Percentiles rank a stretch among this genome's conserved stretches.
These are phyloP conservation scores for Scortechinia acanthostroma DNA, from an alignment of 2,329 filamentous ascomycete species.

Conservation along the genomic window DNA sequence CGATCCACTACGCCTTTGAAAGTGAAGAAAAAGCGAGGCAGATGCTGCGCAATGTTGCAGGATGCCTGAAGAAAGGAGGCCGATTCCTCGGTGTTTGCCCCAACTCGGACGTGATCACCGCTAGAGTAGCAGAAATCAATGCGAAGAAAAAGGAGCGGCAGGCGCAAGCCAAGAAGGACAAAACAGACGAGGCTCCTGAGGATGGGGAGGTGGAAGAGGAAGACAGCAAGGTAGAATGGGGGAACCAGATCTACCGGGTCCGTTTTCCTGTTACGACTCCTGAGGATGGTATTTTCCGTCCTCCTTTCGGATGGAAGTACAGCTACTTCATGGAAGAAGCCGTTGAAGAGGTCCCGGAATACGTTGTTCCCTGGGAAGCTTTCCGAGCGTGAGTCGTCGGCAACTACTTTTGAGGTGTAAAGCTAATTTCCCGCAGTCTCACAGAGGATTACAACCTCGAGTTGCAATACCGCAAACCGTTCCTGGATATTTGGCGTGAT, in stretches of 20 bases:
- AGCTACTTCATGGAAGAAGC: slow-evolving; percentile 93
- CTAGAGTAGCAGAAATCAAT: slow-evolving; percentile 73
- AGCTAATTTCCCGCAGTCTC: slow-evolving; percentile 36
- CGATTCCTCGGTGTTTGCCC: slow-evolving; percentile 92
- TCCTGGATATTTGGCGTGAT: slow-evolving; percentile 82
- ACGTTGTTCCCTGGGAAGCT: slow-evolving; percentile 95
- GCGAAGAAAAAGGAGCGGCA: slow-evolving; percentile 31
- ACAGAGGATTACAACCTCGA: slow-evolving; percentile 97
- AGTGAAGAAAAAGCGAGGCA: slow-evolving; percentile 79
- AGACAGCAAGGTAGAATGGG: slow-evolving; percentile 71
- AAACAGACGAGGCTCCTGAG: slow-evolving; percentile 7
- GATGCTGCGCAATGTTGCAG: slow-evolving; percentile 90
- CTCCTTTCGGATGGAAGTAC: slow-evolving; percentile 96
- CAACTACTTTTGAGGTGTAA: too few species aligned
- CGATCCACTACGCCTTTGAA: slow-evolving; percentile 98
- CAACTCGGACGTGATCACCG: slow-evolving; percentile 85
- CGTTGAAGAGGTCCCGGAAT: slow-evolving; percentile 92
- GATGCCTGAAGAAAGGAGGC: slow-evolving; percentile 84
- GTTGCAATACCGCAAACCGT: slow-evolving; percentile 85
- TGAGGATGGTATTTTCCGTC: slow-evolving; percentile 81
- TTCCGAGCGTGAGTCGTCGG: slow-evolving; percentile 67
- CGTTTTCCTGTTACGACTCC: slow-evolving; percentile 79
- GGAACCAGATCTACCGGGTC: slow-evolving; percentile 87
- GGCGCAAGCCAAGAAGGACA: slow-evolving; percentile 17
- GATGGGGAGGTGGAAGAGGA: slow-evolving; percentile 48